Conservation (phyloP, 176 grass and related monocot genomes). For the Musa troglodytarum region DNA sequence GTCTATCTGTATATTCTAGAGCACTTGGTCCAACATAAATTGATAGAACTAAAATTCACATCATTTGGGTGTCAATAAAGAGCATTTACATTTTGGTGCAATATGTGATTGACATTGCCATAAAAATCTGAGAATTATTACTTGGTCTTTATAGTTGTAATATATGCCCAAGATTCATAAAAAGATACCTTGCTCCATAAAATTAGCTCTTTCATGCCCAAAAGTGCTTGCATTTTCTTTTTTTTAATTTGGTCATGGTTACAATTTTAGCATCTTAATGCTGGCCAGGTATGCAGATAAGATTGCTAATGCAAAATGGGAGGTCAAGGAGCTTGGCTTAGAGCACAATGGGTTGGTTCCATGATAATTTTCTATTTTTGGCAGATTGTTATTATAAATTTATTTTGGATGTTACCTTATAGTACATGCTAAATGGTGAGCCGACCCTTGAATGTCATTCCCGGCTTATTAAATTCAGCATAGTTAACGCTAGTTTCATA, state of each 20-base stretch:
- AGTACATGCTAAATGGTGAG: too few species aligned
- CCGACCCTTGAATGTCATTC: background rate
- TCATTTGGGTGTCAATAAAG: too few species aligned
- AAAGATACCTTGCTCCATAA: background rate
- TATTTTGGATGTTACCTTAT: too few species aligned
- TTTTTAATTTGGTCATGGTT: background rate
- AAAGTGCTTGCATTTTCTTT: background rate
- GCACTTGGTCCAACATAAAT: background rate
- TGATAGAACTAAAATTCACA: too few species aligned
- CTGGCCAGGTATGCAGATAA: conserved; percentile 82
- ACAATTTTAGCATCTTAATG: conserved; percentile 8
- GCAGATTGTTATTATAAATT: conserved; percentile 1
- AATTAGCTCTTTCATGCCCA: background rate
- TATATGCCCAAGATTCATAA: background rate
- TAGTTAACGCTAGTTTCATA: background rate
- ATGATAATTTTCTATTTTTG: conserved; percentile 15
- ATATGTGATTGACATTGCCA: background rate
- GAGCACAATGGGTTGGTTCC: conserved; percentile 90
- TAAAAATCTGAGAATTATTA: background rate
- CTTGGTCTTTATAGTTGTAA: background rate
- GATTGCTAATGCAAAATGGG: conserved; percentile 98
- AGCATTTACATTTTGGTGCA: background rate
- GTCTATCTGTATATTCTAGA: background rate
- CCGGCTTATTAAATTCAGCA: background rate
- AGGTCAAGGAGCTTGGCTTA: conserved; percentile 94